Base-by-base conservation (phyloP, 2,329 filamentous ascomycete genomes). In the Colletotrichum nymphaeae region DNA sequence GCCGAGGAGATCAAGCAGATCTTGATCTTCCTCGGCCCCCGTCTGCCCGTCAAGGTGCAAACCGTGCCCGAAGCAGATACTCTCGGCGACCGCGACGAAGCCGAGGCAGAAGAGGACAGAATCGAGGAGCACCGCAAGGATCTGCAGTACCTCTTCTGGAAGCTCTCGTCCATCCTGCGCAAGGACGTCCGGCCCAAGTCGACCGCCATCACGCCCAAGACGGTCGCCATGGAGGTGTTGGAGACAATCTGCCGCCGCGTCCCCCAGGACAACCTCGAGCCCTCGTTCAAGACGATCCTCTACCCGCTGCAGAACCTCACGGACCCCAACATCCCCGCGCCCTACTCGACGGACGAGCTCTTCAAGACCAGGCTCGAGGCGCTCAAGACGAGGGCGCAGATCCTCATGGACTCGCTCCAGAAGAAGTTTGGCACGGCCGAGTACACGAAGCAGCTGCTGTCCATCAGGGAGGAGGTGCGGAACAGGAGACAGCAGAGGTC, bases 401-500 rank as follows among this genome's bases (percentile, higher is more conserved):
- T 96, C 77, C 86, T 95, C 12, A 92, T 98, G 86, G 93, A 95
- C 75, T 84, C 89, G n/a, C 81, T 99, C 72, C 95, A 98, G 85
- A 93, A 92, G 85, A 95, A 94, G 80, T 87, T 98, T 64, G 97
- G 96, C 53, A 94, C 93, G 2, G 90, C 91, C 1, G 91, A 90
- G 74, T 99, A 95, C 83, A 91, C 95, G n/a, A 87, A 88, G 67
- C 88, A 92, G 58, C 87, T 98, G 79, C 83, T 94, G 52, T 88
- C 89, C 53, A 94, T 97, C 7, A 91, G 94, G 73, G 91, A 93
- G 65, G 89, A 88, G 19, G 92, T 97, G n/a, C 90, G 89, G 79
- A 88, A 89, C 76, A 91, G 93, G 78, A 88, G 97, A 76, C 91
- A 94, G 80, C 90, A 92, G 78, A 87, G 97, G 76, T 91, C 93